Evolutionary conservation across 179 eudicot genomes (phyloP).

Genomic region (Patellifolia procumbens): DNA sequence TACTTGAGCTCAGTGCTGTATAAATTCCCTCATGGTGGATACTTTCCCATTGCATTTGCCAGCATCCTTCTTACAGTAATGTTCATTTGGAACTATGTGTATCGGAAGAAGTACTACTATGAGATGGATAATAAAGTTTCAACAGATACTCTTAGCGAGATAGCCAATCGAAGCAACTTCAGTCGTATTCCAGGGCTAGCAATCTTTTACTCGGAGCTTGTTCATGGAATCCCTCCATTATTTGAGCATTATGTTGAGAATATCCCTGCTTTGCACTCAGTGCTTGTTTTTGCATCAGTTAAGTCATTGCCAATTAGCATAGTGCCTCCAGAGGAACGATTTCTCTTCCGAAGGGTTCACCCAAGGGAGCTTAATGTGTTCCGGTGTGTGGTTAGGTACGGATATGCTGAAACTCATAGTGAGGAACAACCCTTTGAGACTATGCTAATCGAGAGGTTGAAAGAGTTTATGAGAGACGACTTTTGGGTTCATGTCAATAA

Average conservation of each 20-base stretch:
- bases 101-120: constrained; percentile 61
- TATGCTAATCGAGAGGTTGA: too few species aligned
- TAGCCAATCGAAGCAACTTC: constrained; percentile 30
- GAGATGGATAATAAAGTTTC: constrained; percentile 72
- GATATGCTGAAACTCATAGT: constrained; percentile 55
- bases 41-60: too few species aligned
- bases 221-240: constrained; percentile 82
- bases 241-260: constrained; percentile 68
- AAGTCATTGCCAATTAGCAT: constrained; percentile 68
- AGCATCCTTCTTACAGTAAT: too few species aligned
- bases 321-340: constrained; percentile 62
- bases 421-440: constrained; percentile 57
- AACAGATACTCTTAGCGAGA: constrained; percentile 43
- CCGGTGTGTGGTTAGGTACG: constrained; percentile 75
- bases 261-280: constrained; percentile 63
- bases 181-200: too few species aligned
- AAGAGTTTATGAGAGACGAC: constrained; percentile 53
- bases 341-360: constrained; percentile 60
- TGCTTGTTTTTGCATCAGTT: constrained; percentile 61
- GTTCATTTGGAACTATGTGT: too few species aligned
- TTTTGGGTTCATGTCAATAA: constrained; percentile 14
- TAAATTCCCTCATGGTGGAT: too few species aligned
- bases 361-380: constrained; percentile 62
- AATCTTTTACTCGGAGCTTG: constrained; percentile 77
- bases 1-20: too few species aligned